Evolutionary conservation across 768 basidiomycete genomes (phyloP).

Genomic region (Collybiopsis luxurians): DNA sequence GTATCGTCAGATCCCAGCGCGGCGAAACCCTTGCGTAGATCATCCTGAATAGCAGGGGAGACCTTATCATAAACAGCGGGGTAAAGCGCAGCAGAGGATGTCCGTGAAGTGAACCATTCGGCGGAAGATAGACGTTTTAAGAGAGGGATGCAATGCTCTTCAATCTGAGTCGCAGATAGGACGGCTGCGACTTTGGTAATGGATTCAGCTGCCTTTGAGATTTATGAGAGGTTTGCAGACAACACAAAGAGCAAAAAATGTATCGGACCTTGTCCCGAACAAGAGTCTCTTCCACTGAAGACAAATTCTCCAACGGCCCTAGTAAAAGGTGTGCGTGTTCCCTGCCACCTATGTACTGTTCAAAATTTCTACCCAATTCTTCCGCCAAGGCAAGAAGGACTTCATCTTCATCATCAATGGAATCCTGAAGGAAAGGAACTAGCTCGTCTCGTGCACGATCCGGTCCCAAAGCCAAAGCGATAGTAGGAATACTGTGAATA

Average conservation of each 20-base stretch:
- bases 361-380: constrained; percentile 88
- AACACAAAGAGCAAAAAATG: constrained; percentile 2
- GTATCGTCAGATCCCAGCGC: constrained; percentile 90
- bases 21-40: constrained; percentile 82
- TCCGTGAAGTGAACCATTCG: constrained; percentile 99
- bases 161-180: constrained; percentile 76
- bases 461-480: constrained; percentile 93
- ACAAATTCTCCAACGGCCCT: constrained; percentile 91
- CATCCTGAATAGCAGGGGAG: constrained; percentile 72
- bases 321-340: constrained; percentile 85
- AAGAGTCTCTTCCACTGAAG: constrained; percentile 95
- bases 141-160: constrained; percentile 89
- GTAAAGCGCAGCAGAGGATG: constrained; percentile 92
- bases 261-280: constrained; percentile 89
- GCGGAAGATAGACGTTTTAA: constrained; percentile 85
- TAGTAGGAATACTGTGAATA: constrained; percentile 96
- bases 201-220: constrained; percentile 84
- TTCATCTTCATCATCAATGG: constrained; percentile 99
- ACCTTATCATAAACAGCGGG: constrained; percentile 86
- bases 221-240: constrained; percentile 7
- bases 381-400: constrained; percentile 94
- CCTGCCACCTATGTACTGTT: constrained; percentile 91
- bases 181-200: constrained; percentile 85
- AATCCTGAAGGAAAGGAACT: constrained; percentile 95
- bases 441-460: constrained; percentile 95